These are phyloP conservation scores for Marvania coccoides DNA, from an alignment of 139 green algal genomes.

Conservation along the genomic window DNA sequence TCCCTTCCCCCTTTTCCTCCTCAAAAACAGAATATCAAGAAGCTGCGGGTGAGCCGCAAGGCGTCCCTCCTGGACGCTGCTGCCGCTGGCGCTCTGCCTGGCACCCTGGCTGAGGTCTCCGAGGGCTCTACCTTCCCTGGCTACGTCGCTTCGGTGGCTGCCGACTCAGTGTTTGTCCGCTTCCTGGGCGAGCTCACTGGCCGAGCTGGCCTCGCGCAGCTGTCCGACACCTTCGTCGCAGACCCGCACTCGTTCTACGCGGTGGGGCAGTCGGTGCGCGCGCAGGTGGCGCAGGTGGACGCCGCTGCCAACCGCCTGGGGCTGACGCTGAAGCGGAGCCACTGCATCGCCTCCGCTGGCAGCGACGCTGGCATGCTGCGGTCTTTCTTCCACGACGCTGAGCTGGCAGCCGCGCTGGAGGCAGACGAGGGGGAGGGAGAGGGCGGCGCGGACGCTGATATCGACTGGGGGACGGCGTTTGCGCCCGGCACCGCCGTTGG, in stretches of 20 bases:
- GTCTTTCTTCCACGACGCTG: slow-evolving; percentile 46
- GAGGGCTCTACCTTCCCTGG: slow-evolving; percentile 51
- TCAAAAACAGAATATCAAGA: background rate
- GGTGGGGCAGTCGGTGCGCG: slow-evolving; percentile 64
- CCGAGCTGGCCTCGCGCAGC: slow-evolving; percentile 60
- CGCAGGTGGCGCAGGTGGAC: slow-evolving; percentile 42
- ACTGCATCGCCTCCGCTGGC: slow-evolving; percentile 29
- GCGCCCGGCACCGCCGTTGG: slow-evolving; percentile 12
- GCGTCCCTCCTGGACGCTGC: slow-evolving; percentile 41
- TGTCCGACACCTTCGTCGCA: slow-evolving; percentile 70
- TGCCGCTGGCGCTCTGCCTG: slow-evolving; percentile 30
- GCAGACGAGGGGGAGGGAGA: slow-evolving; percentile 16
- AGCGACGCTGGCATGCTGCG: slow-evolving; percentile 30
- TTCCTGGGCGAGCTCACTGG: slow-evolving; percentile 76
- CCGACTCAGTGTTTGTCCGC: slow-evolving; percentile 70
- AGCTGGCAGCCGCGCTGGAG: slow-evolving; percentile 27
- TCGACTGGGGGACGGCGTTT: slow-evolving; percentile 11
- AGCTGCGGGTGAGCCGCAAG: slow-evolving; percentile 57
- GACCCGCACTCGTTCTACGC: slow-evolving; percentile 55
- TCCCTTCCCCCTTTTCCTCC: no score
- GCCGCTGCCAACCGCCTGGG: slow-evolving; percentile 19
- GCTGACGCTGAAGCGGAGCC: slow-evolving; percentile 55
- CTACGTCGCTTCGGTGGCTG: slow-evolving; percentile 70
- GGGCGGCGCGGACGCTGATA: background rate
- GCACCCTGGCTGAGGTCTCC: slow-evolving; percentile 27